phyloP scores from a whole-genome alignment of 257 asterid genomes.

The Lycium ferocissimum region DNA sequence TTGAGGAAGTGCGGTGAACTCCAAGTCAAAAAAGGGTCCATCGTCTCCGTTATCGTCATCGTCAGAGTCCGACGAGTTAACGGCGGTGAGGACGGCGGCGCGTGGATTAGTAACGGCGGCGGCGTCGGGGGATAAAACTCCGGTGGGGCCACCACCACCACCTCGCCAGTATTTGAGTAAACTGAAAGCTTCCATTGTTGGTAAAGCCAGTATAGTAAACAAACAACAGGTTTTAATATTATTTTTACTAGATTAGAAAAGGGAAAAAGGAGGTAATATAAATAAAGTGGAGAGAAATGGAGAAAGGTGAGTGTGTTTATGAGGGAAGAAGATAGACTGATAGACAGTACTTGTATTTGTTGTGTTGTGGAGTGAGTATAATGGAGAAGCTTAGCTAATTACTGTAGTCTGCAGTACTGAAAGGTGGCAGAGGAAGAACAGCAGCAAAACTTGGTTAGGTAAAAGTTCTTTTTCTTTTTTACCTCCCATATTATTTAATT shows the following conservation, averaged over 20 bases:
- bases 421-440: slow-evolving; percentile 30
- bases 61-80: slow-evolving; percentile 39
- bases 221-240: not conserved
- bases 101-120: slow-evolving; percentile 14
- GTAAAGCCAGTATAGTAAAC: slow-evolving; percentile 48
- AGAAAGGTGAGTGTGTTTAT: not conserved
- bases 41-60: slow-evolving; percentile 34
- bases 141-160: slow-evolving; percentile 33
- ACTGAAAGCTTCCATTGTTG: slow-evolving; percentile 57
- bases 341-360: not conserved
- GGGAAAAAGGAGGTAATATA: too few relatives aligned
- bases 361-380: not conserved
- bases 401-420: slow-evolving; percentile 1
- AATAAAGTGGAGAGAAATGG: not conserved
- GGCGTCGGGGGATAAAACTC: not conserved
- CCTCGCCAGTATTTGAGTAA: slow-evolving; percentile 55
- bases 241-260: not conserved
- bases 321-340: not conserved
- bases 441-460: slow-evolving; percentile 15
- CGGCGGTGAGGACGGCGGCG: slow-evolving; percentile 20
- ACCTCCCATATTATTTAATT: not conserved
- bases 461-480: not conserved
- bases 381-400: slow-evolving; percentile 8
- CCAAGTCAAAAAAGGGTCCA: slow-evolving; percentile 53
- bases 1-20: slow-evolving; percentile 44